Base-by-base conservation (phyloP, 2,329 filamentous ascomycete genomes). In the Neonectria faginata region DNA sequence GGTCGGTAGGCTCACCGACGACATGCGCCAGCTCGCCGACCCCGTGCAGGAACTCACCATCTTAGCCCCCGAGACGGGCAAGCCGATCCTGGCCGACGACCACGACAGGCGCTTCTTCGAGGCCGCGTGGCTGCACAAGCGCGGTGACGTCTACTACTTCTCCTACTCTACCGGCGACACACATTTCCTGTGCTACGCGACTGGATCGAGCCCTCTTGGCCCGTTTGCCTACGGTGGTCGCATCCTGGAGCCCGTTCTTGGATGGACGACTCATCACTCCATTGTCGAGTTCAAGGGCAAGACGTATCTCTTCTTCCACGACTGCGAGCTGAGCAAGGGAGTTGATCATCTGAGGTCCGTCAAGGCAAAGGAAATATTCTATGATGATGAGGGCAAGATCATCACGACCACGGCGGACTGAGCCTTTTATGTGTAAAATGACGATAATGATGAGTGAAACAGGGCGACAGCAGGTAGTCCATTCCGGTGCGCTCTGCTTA, bases 251-350 rank as follows among this genome's bases (percentile, higher is more conserved):
- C 92, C 91, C 0, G 92, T 94, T 5, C 77, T 91, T 27, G 91
- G 92, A 1, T 94, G 92, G 92, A 94, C 92, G 47, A 94, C 92
- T 59, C 92, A 94, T 79, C 92, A 94, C 77, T 92, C 89, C 3
- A 90, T 94, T 69, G 90, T 90, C 10, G 90, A 93, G 81, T 92
- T 91, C 74, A 76, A 87, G 78, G 89, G 86, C 4, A 86, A 84
- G 68, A 93, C 91, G 87, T 94, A 88, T 78, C 76, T 94, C 61
- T 94, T 94, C 76, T 89, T 93, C 76, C 92, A 94, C 75, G 92
- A 94, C 79, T 88, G 88, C 64, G 86, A 88, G 74, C 76, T 93
- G 60, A 91, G 89, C 58, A 83, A 84, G 16, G 91, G 91, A 0
- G 87, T 91, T 57, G 88, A 90, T 73, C 91, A 94, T 76, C 75